Evolutionary conservation across 305 asterid genomes (phyloP), one percentile per base, ranked within the genome.

Genomic region (Solanum hybrid): DNA sequence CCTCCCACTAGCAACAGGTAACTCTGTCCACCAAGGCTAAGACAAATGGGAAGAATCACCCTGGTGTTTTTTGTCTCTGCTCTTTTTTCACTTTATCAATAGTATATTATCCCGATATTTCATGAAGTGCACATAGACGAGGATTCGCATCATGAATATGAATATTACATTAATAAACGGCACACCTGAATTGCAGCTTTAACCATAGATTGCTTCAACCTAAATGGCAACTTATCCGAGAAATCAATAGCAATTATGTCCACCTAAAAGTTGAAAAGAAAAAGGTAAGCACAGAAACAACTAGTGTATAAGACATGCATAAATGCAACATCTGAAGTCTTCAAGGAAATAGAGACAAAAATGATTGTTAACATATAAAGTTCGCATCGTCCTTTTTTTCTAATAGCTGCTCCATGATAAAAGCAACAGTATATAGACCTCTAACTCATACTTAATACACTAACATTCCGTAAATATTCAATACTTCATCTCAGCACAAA

Each of bases 201-300:
- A 89, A 96, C 94, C 95, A 95, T 92, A 12, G 93, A 92, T 92
- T 96, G 98, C 94, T 94, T 96, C 94, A 96, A 93, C 92, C 97
- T 93, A 82, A 97, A 96, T 20, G 95, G 98, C 93, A 93, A 89
- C 92, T 94, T 96, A 86, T 93, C 94, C 12, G 95, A 90, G 91
- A 96, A 97, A 91, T 96, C 99, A 93, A 97, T 93, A 24, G 98
- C 92, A 90, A 97, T 96, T 32, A 95, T 92, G 91, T 95, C 96
- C 94, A 96, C 97, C 98, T 97, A 65, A 88, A 91, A 68, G 77
- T 87, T 90, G 89, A 90, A 89, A 27, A 26, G 88, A 45, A 51
- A 24, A 20, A 32, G 76, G 77, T 84, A 89, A 78, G 41, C 90
- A 37, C 86, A 37, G 32, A 1, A 37, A 75, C 89, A 79, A 41